Evolutionary conservation across 306 rosid species (phyloP).

Genomic region (Hippophae gyantsensis): DNA sequence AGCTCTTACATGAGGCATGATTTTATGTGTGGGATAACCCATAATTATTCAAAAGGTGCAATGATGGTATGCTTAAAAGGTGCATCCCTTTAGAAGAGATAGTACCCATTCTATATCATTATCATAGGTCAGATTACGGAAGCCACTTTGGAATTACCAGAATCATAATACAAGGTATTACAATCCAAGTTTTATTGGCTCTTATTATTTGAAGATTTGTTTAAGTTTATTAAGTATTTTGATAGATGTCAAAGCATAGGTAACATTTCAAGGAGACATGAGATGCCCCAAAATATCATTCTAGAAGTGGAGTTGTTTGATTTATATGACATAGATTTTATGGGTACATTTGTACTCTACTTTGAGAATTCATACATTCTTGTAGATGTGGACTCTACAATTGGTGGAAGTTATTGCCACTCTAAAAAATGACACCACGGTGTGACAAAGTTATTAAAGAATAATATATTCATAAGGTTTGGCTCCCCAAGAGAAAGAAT

Average conservation of each 20-base stretch:
- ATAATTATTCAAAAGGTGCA: too few species aligned
- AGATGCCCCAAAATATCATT: too few species aligned
- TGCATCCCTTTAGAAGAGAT: too few species aligned
- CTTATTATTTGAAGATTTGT: too few species aligned
- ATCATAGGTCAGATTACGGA: background rate
- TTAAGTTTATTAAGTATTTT: too few species aligned
- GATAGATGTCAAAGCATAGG: too few species aligned
- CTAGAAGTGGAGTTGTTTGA: background rate
- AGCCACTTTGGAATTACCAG: background rate
- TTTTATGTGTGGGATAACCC: too few species aligned
- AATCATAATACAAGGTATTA: background rate
- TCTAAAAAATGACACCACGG: background rate
- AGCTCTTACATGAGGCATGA: too few species aligned
- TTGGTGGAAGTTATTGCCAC: background rate
- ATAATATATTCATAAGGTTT: background rate
- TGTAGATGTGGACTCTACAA: background rate
- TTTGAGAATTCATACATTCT: background rate
- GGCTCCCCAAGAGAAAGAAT: background rate
- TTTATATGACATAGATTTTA: background rate
- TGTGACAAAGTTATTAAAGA: background rate
- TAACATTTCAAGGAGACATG: too few species aligned
- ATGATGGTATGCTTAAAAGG: too few species aligned
- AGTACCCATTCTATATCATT: background rate
- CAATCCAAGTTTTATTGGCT: too few species aligned
- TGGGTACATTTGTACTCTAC: background rate